phyloP scores from a whole-genome alignment of 257 asterid genomes.

The Fraxinus cuspidata region DNA sequence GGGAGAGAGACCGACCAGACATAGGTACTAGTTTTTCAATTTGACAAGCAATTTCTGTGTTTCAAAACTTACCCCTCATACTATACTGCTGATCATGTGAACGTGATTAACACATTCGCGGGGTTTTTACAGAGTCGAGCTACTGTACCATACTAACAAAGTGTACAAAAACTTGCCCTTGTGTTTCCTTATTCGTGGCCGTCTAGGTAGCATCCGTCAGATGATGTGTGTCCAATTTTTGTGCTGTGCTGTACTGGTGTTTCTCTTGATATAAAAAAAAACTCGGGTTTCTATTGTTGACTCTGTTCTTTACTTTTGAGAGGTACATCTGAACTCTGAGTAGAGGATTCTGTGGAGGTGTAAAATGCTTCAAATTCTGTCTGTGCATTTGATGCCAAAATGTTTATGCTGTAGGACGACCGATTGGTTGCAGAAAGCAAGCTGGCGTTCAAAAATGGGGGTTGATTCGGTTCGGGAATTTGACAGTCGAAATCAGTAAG shows the following conservation, averaged over 20 bases:
- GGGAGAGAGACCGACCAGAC: too few relatives aligned
- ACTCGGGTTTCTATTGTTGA: background rate
- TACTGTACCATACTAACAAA: background rate
- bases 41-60: too few relatives aligned
- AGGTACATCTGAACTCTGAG: constrained; percentile 52
- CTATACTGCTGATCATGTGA: background rate
- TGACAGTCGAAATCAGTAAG: constrained; percentile 48
- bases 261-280: background rate
- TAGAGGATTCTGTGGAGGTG: constrained; percentile 54
- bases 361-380: constrained; percentile 40
- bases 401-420: constrained; percentile 53
- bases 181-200: background rate
- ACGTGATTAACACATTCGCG: background rate
- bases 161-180: background rate
- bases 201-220: background rate
- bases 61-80: background rate
- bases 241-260: background rate
- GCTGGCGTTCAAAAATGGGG: constrained; percentile 66
- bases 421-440: constrained; percentile 40
- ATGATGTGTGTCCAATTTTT: background rate
- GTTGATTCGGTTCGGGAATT: constrained; percentile 74
- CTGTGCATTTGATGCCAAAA: constrained; percentile 36
- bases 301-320: constrained; percentile 8
- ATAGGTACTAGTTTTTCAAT: too few relatives aligned
- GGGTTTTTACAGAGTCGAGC: background rate